Evolutionary conservation across 352 stramenopile genomes (phyloP).

Genomic region (Phytophthora crassamura): DNA sequence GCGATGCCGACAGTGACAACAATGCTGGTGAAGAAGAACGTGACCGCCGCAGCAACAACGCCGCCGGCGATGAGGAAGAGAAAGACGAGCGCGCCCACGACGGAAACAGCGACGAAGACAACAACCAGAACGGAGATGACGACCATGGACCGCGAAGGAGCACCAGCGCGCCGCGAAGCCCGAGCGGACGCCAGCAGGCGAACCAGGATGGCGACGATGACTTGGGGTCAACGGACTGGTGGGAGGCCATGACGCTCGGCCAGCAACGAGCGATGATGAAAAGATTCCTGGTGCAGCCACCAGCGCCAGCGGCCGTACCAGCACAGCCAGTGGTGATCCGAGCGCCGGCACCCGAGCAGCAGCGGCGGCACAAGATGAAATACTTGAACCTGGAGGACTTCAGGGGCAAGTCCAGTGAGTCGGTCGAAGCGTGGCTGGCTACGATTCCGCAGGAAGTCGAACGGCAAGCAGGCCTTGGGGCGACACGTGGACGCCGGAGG

Average conservation of each 20-base stretch:
- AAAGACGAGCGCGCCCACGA: too few relatives aligned
- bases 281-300: background rate
- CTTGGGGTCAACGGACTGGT: slow-evolving; percentile 1
- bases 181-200: background rate
- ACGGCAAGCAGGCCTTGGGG: background rate
- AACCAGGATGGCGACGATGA: background rate
- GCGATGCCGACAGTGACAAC: too few relatives aligned
- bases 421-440: background rate
- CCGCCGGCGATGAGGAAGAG: too few relatives aligned
- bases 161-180: too few relatives aligned
- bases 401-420: background rate
- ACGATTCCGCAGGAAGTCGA: background rate
- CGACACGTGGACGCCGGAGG: background rate
- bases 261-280: slow-evolving; percentile 2
- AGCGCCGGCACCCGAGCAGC: background rate
- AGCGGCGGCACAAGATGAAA: background rate
- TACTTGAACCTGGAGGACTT: background rate
- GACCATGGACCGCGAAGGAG: too few relatives aligned
- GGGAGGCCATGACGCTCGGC: background rate
- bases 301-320: background rate
- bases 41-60: too few relatives aligned
- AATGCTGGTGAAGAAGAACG: too few relatives aligned
- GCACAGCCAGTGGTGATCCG: too few relatives aligned
- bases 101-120: too few relatives aligned
- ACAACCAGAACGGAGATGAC: too few relatives aligned